Evolutionary conservation across 106 monocot species (phyloP), one percentile per base, ranked within the genome.

Genomic region (Hemerocallis citrina): DNA sequence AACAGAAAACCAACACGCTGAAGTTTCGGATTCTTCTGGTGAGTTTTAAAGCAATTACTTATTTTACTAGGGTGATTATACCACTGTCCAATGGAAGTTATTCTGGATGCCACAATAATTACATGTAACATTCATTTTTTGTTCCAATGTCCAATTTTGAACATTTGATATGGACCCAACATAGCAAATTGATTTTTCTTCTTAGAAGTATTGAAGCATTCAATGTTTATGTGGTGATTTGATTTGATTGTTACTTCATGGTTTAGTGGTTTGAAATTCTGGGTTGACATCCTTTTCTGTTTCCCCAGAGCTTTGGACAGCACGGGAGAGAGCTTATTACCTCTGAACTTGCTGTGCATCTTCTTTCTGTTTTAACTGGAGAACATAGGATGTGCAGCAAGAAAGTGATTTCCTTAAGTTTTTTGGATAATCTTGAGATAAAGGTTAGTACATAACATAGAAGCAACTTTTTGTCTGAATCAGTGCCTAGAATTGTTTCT

Each of bases 251-350:
- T 22, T 23, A 10, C 42, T 42, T 13, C 42, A n/a, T n/a, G n/a
- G n/a, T n/a, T n/a, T n/a, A n/a, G n/a, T n/a, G n/a, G n/a, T n/a
- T n/a, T n/a, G n/a, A n/a, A n/a, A n/a, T n/a, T n/a, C n/a, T n/a
- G 50, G 23, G 11, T 1, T 27, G 27, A 10, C 1, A 25, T 32
- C 32, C n/a, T n/a, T n/a, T n/a, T n/a, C n/a, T n/a, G 4, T 55
- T 39, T 19, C 7, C 84, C 52, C 79, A 98, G 96, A 98, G 87
- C 81, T 98, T 98, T 87, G 96, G 96, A 30, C 96, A 98, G 72
- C 96, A 98, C 69, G 96, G 87, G 59, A 91, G 96, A 69, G 96
- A 98, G 61, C 74, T 98, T 61, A 98, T 98, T 61, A 98, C 96
- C 45, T 72, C 96, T 72, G 96, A 98, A 70, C 78, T 98, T 74